Percentiles rank a stretch among this genome's conserved stretches.
Evolutionary conservation across 768 basidiomycete species (phyloP).

Genomic region (Mycena alexandri): DNA sequence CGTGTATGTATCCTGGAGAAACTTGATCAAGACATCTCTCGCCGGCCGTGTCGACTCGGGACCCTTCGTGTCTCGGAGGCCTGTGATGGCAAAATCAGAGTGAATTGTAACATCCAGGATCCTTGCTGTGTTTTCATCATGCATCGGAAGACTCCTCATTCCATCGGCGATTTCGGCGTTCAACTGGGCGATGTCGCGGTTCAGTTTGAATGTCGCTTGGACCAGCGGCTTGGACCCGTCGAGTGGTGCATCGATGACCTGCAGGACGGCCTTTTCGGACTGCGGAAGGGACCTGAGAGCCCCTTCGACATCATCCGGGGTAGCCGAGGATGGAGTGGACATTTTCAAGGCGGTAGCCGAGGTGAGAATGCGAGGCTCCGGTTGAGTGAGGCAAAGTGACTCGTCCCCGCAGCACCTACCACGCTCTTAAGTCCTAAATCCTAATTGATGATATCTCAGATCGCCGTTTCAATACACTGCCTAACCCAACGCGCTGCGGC

Average conservation of each 20-base stretch:
- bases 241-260: slow-evolving; percentile 26
- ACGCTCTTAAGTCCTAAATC: slow-evolving; percentile 23
- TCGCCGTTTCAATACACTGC: slow-evolving; percentile 17
- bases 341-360: slow-evolving; percentile 20
- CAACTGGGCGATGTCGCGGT: slow-evolving; percentile 20
- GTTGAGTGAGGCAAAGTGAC: slow-evolving; percentile 18
- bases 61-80: slow-evolving; percentile 27
- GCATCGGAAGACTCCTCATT: slow-evolving; percentile 23
- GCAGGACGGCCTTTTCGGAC: slow-evolving; percentile 25
- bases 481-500: slow-evolving; percentile 18
- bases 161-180: slow-evolving; percentile 24
- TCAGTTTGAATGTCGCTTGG: slow-evolving; percentile 24
- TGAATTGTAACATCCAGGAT: slow-evolving; percentile 27
- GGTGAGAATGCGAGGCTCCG: slow-evolving; percentile 21
- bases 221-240: slow-evolving; percentile 21
- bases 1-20: slow-evolving; percentile 25
- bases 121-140: slow-evolving; percentile 21
- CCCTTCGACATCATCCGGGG: slow-evolving; percentile 23
- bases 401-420: slow-evolving; percentile 21
- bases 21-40: slow-evolving; percentile 22
- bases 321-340: slow-evolving; percentile 21
- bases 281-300: slow-evolving; percentile 19
- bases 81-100: slow-evolving; percentile 24
- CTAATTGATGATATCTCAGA: slow-evolving; percentile 20
- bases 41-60: slow-evolving; percentile 27